A percentile compares a stretch with the other conserved stretches of the same genome.
Conservation (phyloP, 805 yeast species). For the Candida tammaniensis region DNA sequence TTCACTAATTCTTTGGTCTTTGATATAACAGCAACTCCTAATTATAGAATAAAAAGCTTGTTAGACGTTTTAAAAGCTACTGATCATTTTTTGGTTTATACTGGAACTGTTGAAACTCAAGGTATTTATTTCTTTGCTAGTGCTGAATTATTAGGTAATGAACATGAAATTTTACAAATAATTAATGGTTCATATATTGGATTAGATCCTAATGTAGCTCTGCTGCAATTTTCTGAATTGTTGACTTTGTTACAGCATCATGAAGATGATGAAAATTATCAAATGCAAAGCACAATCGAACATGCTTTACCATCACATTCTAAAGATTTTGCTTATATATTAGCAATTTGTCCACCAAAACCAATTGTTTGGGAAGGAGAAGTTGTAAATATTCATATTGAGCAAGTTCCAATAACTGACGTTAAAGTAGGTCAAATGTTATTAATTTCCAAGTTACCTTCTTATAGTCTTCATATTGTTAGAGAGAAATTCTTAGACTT, state of each 20-base stretch:
- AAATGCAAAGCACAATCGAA: constrained; percentile 11
- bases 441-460: constrained; percentile 69
- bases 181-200: constrained; percentile 41
- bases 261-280: constrained; percentile 16
- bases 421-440: constrained; percentile 67
- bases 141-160: constrained; percentile 44
- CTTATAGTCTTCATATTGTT: constrained; percentile 50
- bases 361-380: constrained; percentile 92
- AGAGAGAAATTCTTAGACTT: constrained; percentile 55
- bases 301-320: constrained; percentile 17
- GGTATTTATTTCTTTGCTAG: constrained; percentile 85
- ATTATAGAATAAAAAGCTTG: constrained; percentile 47
- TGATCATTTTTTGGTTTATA: constrained; percentile 74
- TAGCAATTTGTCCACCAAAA: constrained; percentile 74
- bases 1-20: constrained; percentile 73
- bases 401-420: constrained; percentile 48
- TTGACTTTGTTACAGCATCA: constrained; percentile 16
- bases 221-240: constrained; percentile 26
- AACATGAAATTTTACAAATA: constrained; percentile 36
- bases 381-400: constrained; percentile 54
- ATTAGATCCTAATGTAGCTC: constrained; percentile 25
- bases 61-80: constrained; percentile 58
- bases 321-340: constrained; percentile 53
- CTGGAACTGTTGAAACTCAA: constrained; percentile 65
- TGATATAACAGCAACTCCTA: constrained; percentile 43